Evolutionary conservation across 1,284 basidiomycete genomes (phyloP), one percentile per base, ranked within the genome.

Genomic region (Irpex sp.): DNA sequence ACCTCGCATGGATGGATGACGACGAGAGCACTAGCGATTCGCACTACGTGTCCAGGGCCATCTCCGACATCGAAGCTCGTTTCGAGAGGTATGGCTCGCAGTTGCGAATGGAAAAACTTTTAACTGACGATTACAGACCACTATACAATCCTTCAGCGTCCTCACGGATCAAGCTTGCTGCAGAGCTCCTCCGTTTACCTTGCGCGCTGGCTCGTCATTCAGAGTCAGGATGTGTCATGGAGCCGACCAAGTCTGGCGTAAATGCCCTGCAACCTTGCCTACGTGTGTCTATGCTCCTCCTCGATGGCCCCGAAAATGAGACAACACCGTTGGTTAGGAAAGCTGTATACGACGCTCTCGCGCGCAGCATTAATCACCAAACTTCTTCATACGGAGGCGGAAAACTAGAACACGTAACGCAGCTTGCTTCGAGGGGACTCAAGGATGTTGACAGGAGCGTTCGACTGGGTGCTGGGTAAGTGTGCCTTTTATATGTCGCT

Each of bases 391-490:
- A 74, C 35, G 72, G 71, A 8, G 69, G 70, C 2, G 75, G 77
- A 7, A 71, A 77, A 13, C 68, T 83, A 46, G 76, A 80, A 17
- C 71, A 74, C 13, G 67, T 78, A 0, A 60, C 74, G 3, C 74
- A 80, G 15, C 67, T 83, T 5, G 71, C 86, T 2, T 75, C 79
- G 61, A 75, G 73, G 33, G 84, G 84, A 4, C 69, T 91, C 65
- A 75, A 71, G 15, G 81, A 89, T 67, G 71, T 70, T 47, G 81
- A 89, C 64, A 80, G 90, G 61, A 79, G 78, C 50, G 83, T 87
- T 13, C 81, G 91, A 37, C 72, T 93, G 17, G 78, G 79, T 65
- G 87, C 90, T 59, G 90, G 90, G 91, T 92, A 70, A 65, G 82
- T 75, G 37, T 54, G 49, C 43, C 8, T 58, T 57, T 37, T 50